These are phyloP conservation scores for Lepidium didymum DNA, from an alignment of 345 rosid genomes.

Conservation along the genomic window DNA sequence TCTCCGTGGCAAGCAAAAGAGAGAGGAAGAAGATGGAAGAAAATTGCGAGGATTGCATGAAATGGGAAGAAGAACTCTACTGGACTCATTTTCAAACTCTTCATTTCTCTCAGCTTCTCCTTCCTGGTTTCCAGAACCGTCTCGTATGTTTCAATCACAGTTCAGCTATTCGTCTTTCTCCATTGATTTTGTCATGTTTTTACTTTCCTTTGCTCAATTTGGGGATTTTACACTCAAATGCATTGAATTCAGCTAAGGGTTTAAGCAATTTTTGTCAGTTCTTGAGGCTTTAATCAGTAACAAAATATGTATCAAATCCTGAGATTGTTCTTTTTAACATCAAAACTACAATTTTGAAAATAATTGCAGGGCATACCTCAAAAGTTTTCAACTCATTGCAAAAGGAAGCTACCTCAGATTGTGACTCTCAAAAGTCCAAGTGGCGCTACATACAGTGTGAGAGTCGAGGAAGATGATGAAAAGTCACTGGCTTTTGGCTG, in stretches of 20 bases:
- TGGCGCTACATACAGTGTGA: slow-evolving; percentile 48
- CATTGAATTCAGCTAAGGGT: background rate
- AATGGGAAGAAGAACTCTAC: slow-evolving; percentile 65
- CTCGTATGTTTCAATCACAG: slow-evolving; percentile 35
- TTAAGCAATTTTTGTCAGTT: background rate
- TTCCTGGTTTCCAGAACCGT: slow-evolving; percentile 40
- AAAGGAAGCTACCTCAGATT: slow-evolving; percentile 41
- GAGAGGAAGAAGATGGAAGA: slow-evolving; percentile 36
- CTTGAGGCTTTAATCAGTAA: background rate
- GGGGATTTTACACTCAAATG: background rate
- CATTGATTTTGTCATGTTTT: background rate
- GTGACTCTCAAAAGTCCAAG: slow-evolving; percentile 68
- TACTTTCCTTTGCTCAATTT: background rate
- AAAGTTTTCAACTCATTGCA: slow-evolving; percentile 41
- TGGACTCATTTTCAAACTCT: slow-evolving; percentile 62
- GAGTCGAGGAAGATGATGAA: slow-evolving; percentile 32
- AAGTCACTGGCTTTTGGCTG: slow-evolving; percentile 33
- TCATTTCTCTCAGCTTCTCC: slow-evolving; percentile 56
- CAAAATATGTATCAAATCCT: background rate
- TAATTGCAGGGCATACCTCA: slow-evolving; percentile 53
- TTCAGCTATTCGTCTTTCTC: background rate
- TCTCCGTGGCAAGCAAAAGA: background rate
- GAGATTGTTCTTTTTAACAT: background rate
- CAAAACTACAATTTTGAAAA: background rate
- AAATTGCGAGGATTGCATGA: slow-evolving; percentile 39